Evolutionary conservation across 495 filamentous ascomycete species (phyloP), one percentile per base, ranked within the genome.

Genomic region (Penicillium silybi): DNA sequence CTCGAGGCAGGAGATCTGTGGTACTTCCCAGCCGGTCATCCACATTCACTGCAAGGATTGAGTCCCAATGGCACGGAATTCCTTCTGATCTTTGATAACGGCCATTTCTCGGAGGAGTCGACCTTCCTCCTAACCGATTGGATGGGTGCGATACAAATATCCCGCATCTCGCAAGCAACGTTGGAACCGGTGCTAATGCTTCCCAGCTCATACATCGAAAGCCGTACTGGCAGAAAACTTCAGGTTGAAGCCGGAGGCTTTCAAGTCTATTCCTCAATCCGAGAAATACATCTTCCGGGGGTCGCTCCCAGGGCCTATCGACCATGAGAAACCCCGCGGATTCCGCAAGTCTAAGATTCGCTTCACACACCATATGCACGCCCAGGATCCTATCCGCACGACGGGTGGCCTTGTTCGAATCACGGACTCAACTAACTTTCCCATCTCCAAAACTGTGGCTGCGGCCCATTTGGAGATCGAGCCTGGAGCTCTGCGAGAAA

Each of bases 281-380:
- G 83, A 88, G 56, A 83, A 82, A 57, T 89, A 87, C 71, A 89
- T 88, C 56, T 87, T 89, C 71, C 76, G 82, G 46, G 84, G 78
- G 55, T 72, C 76, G 0, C 50, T 68, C n/a, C 81, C 80, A 0
- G 78, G 71, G 7, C 71, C 57, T 64, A 85, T 80, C 38, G 64
- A 68, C 1, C 50, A 72, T 0, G 72, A 80, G 52, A 69, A 57
- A 7, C 75, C 76, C 0, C 58, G 52, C 18, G 60, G 72, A 34
- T 76, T 81, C 59, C 84, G 84, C 62, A 72, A 77, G 50, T 84
- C 79, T 29, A 82, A 78, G 46, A 64, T 76, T 40, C 70, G 80
- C 18, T 86, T 85, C 65, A 81, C 80, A 2, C 80, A 86, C 58
- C 72, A 74, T 45, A 82, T 86, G 82, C 77, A 80, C 1, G 78